Evolutionary conservation across 2,329 filamentous ascomycete genomes (phyloP).

Genomic region (Botrytis fabae): DNA sequence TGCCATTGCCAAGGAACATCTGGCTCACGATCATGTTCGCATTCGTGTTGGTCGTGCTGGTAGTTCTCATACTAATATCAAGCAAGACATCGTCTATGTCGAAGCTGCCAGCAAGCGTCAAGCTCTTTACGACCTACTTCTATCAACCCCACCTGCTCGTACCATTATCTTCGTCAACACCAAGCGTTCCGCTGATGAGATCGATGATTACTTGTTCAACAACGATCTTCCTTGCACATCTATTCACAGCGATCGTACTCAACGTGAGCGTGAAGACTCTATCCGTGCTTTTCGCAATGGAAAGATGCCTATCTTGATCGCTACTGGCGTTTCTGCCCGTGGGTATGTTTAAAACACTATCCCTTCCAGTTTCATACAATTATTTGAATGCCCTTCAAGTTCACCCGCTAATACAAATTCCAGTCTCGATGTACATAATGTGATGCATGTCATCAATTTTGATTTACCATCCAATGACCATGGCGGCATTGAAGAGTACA

Average conservation of each 20-base stretch:
- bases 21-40: slow-evolving; percentile 72
- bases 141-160: slow-evolving; percentile 67
- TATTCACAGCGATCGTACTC: slow-evolving; percentile 84
- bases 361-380: not conserved
- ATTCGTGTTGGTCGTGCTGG: slow-evolving; percentile 87
- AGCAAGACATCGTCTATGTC: slow-evolving; percentile 70
- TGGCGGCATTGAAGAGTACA: slow-evolving; percentile 92
- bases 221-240: slow-evolving; percentile 77
- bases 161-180: slow-evolving; percentile 90
- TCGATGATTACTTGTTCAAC: slow-evolving; percentile 89
- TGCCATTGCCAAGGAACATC: slow-evolving; percentile 72
- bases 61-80: slow-evolving; percentile 78
- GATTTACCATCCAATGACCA: slow-evolving; percentile 73
- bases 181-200: slow-evolving; percentile 73
- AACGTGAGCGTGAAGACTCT: slow-evolving; percentile 88
- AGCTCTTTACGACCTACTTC: slow-evolving; percentile 70
- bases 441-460: slow-evolving; percentile 91
- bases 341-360: slow-evolving; percentile 47
- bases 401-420: not conserved
- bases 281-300: slow-evolving; percentile 81
- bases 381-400: not conserved
- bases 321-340: slow-evolving; percentile 83
- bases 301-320: slow-evolving; percentile 74
- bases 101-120: slow-evolving; percentile 67
- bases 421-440: slow-evolving; percentile 75